A percentile compares a stretch with the other conserved stretches of the same genome.
Conservation (phyloP, 805 yeast genomes). For the Candida hungchunana region DNA sequence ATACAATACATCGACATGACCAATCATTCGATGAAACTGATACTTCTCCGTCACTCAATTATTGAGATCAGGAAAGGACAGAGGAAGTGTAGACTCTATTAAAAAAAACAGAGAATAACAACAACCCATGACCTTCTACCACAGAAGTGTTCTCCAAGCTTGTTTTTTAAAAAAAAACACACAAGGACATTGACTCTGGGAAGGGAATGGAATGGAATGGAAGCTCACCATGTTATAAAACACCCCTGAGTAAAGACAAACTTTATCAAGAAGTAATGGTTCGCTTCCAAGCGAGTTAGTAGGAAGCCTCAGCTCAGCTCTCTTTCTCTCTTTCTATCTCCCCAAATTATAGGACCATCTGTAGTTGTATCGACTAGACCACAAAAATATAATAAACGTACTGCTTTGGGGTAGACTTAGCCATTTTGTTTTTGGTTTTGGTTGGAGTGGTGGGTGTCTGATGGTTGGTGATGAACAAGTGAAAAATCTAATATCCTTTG, state of each 20-base stretch:
- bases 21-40: slow-evolving; percentile 26
- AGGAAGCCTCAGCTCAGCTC: slow-evolving; percentile 4
- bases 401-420: slow-evolving; percentile 30
- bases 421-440: slow-evolving; percentile 17
- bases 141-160: slow-evolving; percentile 9
- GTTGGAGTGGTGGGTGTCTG: too few species aligned
- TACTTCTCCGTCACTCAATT: background rate
- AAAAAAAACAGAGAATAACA: too few species aligned
- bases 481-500: too few species aligned
- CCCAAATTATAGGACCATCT: too few species aligned
- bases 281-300: slow-evolving; percentile 7
- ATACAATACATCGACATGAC: slow-evolving; percentile 29
- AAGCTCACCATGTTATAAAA: too few species aligned
- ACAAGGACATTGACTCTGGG: slow-evolving; percentile 8
- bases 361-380: too few species aligned
- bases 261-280: slow-evolving; percentile 18
- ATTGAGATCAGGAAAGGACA: slow-evolving; percentile 21
- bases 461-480: background rate
- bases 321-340: too few species aligned
- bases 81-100: slow-evolving; percentile 25
- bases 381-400: too few species aligned
- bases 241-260: slow-evolving; percentile 22
- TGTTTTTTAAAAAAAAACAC: background rate
- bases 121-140: slow-evolving; percentile 29
- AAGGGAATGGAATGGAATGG: too few species aligned